Evolutionary conservation across 352 stramenopile species (phyloP).

Genomic region (Phytophthora rubi): DNA sequence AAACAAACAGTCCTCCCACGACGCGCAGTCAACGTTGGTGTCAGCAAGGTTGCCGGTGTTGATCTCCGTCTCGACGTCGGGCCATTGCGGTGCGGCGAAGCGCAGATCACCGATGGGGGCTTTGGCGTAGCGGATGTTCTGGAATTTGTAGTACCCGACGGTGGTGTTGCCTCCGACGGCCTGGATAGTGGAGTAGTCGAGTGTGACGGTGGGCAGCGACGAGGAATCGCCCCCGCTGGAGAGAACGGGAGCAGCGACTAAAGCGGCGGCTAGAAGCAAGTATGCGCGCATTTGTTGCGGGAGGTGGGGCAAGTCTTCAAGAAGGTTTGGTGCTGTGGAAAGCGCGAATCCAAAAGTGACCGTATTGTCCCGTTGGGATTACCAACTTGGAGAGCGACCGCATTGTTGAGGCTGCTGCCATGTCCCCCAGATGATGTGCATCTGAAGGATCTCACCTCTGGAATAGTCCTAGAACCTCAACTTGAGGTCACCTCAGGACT

Average conservation of each 20-base stretch:
- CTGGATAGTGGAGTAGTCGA: slow-evolving; percentile 41
- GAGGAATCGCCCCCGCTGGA: not conserved
- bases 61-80: slow-evolving; percentile 23
- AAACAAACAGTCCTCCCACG: slow-evolving; percentile 44
- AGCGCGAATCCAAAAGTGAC: no score
- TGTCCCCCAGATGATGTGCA: no score
- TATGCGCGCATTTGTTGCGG: not conserved
- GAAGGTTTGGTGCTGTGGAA: no score
- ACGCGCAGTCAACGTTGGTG: slow-evolving; percentile 28
- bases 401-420: no score
- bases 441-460: no score
- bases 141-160: slow-evolving; percentile 44
- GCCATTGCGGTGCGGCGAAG: slow-evolving; percentile 35
- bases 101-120: slow-evolving; percentile 29
- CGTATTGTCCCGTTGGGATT: no score
- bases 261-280: not conserved
- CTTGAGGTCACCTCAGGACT: no score
- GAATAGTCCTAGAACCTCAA: no score
- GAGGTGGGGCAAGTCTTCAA: no score
- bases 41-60: slow-evolving; percentile 40
- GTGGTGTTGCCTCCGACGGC: slow-evolving; percentile 33
- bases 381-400: no score
- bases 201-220: slow-evolving; percentile 25
- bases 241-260: not conserved
- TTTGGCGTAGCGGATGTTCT: slow-evolving; percentile 43